A percentile compares a stretch with the other conserved stretches of the same genome.
phyloP scores from a whole-genome alignment of 805 yeast genomes.

The Schwanniomyces vanrijiae region DNA sequence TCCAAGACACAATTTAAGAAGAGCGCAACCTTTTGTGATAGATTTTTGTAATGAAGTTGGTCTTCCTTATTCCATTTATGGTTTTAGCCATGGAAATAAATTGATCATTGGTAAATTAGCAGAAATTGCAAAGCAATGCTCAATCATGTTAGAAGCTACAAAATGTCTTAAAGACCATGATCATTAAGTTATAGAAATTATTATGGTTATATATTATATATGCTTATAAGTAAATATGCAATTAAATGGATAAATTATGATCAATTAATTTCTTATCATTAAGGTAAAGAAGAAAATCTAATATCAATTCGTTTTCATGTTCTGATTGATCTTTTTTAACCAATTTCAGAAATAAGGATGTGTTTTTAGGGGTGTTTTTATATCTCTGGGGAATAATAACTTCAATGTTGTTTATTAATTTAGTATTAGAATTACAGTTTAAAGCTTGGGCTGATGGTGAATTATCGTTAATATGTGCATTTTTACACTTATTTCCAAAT shows the following conservation, averaged over 20 bases:
- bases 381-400: constrained; percentile 27
- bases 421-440: constrained; percentile 11
- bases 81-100: constrained; percentile 76
- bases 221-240: constrained; percentile 1
- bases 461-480: constrained; percentile 25
- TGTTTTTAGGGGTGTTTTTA: constrained; percentile 12
- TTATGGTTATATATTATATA: not conserved
- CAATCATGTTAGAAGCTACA: constrained; percentile 72
- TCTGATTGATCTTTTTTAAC: constrained; percentile 35
- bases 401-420: constrained; percentile 23
- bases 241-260: constrained; percentile 16
- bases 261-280: constrained; percentile 28
- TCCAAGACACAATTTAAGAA: constrained; percentile 84
- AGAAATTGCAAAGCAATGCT: constrained; percentile 78
- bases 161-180: constrained; percentile 59
- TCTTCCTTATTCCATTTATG: constrained; percentile 77
- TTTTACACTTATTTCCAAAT: constrained; percentile 41
- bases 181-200: constrained; percentile 6
- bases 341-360: constrained; percentile 26
- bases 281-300: constrained; percentile 36
- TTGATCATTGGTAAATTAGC: constrained; percentile 67
- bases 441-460: not conserved
- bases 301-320: constrained; percentile 31
- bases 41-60: constrained; percentile 78
- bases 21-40: constrained; percentile 68